Percentiles rank a stretch among this genome's conserved stretches.
These are phyloP conservation scores for Colletotrichum sp. DNA, from an alignment of 2,329 filamentous ascomycete genomes.

Conservation along the genomic window DNA sequence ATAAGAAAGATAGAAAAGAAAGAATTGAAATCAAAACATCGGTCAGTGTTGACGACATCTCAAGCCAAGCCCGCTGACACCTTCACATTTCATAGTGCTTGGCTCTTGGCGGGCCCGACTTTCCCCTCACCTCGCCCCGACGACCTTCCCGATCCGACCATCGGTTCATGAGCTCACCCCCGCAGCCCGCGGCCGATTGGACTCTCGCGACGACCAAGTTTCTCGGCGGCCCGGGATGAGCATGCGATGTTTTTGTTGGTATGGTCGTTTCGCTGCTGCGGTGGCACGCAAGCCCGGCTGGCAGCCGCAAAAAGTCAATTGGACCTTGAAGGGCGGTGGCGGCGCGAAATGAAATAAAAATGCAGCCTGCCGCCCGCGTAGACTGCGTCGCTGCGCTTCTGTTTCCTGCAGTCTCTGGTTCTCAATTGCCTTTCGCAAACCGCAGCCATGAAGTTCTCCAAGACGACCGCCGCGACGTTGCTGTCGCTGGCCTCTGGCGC, in stretches of 20 bases:
- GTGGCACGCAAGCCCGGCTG: neutral
- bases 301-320: neutral
- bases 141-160: constrained; percentile 19
- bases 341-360: neutral
- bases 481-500: constrained; percentile 13
- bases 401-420: too few relatives aligned
- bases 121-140: constrained; percentile 8
- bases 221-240: constrained; percentile 15
- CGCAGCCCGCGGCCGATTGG: constrained; percentile 7
- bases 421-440: neutral
- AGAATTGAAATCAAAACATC: neutral
- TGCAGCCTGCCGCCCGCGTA: neutral
- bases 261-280: neutral
- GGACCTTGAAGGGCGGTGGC: neutral
- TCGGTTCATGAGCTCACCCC: neutral
- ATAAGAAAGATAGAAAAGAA: neutral
- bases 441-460: constrained; percentile 21
- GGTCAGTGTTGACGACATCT: neutral
- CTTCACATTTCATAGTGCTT: neutral
- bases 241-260: neutral
- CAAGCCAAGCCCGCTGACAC: neutral
- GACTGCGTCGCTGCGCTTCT: too few relatives aligned
- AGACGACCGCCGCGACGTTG: neutral
- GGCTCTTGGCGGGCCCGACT: constrained; percentile 15
- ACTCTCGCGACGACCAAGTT: neutral